Base-by-base conservation (phyloP, 345 rosid genomes). In the Eucalyptus regnans region DNA sequence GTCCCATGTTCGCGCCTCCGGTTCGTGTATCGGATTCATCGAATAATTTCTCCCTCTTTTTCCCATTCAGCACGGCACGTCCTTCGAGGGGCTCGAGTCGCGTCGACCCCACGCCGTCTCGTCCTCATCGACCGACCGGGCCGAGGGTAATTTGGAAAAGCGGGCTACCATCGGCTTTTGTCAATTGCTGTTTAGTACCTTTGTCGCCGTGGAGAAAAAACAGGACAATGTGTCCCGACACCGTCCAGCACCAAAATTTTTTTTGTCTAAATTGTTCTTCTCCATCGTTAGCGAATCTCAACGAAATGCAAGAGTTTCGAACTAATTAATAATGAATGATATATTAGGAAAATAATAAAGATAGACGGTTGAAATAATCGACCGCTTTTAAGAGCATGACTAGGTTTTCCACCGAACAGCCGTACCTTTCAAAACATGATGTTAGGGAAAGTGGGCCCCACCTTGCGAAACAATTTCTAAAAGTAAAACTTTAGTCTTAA, bases 21-120 rank as follows among this genome's bases (percentile, higher is more conserved):
- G 5, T 9, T 1, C 12, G 2, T 33, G 23, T 4, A 33, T 17
- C 80, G 1, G 4, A 68, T 20, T 76, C 5, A 3, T 41, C 7
- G 5, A 18, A 18, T 37, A 20, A 37, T 20, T 20, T 18, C 8
- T 10, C 8, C 7, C 10, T 15, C 2, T 20, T 52, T 52, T 43
- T 10, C 9, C 4, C 7, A 27, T 6, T 1, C 8, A 1, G 8
- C 27, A 71, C 4, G 46, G 46, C 25, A 9, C 25, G 7, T 9
- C 81, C 44, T 33, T 71, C 13, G 11, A 17, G 81, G 44, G 44
- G 13, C 44, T 17, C 46, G 7, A 9, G 4, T 33, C 44, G 13
- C 44, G 13, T 18, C 81, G 27, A 37, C 81, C 81, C 46, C 81
- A 9, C 25, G 12, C 14, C 3, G 2, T 14, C 46, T 71, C 25